Evolutionary conservation across 108 stramenopile species (phyloP).

Genomic region (Cyclotella choctawhatcheeana): DNA sequence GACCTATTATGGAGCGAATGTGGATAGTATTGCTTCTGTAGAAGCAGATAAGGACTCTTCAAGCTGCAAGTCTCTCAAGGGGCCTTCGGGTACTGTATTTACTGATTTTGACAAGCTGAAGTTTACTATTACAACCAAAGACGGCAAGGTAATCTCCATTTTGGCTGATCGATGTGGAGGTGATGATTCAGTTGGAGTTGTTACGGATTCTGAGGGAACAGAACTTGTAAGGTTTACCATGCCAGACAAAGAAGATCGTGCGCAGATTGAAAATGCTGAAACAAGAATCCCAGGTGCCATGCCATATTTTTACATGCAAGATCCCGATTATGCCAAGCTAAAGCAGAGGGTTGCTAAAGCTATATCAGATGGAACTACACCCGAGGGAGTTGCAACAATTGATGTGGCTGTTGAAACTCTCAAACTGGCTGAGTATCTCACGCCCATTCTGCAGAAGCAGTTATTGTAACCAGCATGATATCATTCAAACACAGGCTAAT

Average conservation of each 20-base stretch:
- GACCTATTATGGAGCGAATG: conserved; percentile 77
- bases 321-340: conserved; percentile 78
- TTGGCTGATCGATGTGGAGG: conserved; percentile 90
- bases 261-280: conserved; percentile 49
- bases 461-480: not conserved
- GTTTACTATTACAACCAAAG: conserved; percentile 72
- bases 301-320: conserved; percentile 88
- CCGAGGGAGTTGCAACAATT: conserved; percentile 83
- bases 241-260: conserved; percentile 66
- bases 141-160: conserved; percentile 63
- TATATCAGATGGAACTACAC: conserved; percentile 37
- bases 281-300: conserved; percentile 67
- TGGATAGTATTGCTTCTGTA: conserved; percentile 66
- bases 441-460: conserved; percentile 34
- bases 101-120: conserved; percentile 79
- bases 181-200: conserved; percentile 73
- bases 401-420: conserved; percentile 80
- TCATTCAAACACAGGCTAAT: no score
- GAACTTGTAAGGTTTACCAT: conserved; percentile 67
- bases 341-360: conserved; percentile 65
- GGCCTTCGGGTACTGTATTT: conserved; percentile 49
- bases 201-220: conserved; percentile 58
- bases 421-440: conserved; percentile 81
- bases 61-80: conserved; percentile 43
- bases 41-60: conserved; percentile 71